Evolutionary conservation across 805 yeast genomes (phyloP).

Genomic region (Candida ponderosae): DNA sequence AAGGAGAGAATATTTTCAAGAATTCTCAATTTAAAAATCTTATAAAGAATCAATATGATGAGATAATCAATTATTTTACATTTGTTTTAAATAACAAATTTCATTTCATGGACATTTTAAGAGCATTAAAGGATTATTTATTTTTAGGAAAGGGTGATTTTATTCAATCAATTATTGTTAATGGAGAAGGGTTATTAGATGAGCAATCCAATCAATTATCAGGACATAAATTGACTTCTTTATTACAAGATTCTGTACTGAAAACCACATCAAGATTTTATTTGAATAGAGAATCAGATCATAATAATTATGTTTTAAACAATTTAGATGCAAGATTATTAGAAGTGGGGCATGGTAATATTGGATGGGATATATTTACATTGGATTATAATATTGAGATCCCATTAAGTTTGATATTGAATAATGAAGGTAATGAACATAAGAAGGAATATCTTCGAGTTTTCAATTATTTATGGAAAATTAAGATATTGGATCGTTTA

Average conservation of each 20-base stretch:
- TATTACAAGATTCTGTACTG: slow-evolving; percentile 57
- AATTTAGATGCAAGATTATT: slow-evolving; percentile 78
- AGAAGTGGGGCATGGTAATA: slow-evolving; percentile 61
- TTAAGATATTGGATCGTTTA: slow-evolving; percentile 53
- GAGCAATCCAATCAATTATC: slow-evolving; percentile 59
- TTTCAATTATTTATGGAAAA: slow-evolving; percentile 80
- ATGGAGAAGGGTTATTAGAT: slow-evolving; percentile 44
- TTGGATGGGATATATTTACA: slow-evolving; percentile 92
- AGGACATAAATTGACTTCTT: slow-evolving; percentile 55
- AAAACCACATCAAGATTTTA: slow-evolving; percentile 40
- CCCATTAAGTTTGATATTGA: slow-evolving; percentile 50
- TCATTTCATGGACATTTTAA: slow-evolving; percentile 44
- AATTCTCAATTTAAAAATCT: slow-evolving; percentile 22
- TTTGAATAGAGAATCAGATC: slow-evolving; percentile 20
- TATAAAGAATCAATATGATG: slow-evolving; percentile 38
- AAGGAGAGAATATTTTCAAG: background rate
- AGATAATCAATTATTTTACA: slow-evolving; percentile 45
- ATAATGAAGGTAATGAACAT: slow-evolving; percentile 35
- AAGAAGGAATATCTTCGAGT: slow-evolving; percentile 63
- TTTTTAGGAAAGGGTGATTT: slow-evolving; percentile 79
- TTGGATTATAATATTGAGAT: slow-evolving; percentile 57
- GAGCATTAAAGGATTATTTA: slow-evolving; percentile 55
- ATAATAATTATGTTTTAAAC: slow-evolving; percentile 31
- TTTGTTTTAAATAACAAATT: slow-evolving; percentile 40
- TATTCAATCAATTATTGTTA: slow-evolving; percentile 52